phyloP scores from a whole-genome alignment of 78 protist species.

The Dictyostelium firmibasis region DNA sequence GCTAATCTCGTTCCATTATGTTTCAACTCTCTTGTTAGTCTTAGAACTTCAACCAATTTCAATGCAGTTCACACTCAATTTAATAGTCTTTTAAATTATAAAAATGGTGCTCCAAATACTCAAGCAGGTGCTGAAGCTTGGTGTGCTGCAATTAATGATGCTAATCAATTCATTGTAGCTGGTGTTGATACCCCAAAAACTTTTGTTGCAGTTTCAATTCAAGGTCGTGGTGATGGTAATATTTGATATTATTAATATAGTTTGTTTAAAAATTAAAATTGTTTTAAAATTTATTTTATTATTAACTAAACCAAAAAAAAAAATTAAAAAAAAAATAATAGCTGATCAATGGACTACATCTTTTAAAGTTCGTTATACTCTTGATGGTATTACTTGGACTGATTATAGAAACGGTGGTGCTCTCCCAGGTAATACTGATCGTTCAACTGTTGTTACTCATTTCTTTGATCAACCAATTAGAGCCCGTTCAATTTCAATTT shows the following conservation, averaged over 20 bases:
- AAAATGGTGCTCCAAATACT: not conserved
- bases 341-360: conserved; percentile 23
- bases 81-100: not conserved
- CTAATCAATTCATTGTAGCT: not conserved
- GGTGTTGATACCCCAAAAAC: not conserved
- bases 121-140: not conserved
- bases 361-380: not conserved
- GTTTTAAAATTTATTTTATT: no score
- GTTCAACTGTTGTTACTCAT: not conserved
- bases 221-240: conserved; percentile 43
- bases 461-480: not conserved
- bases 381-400: not conserved
- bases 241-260: no score
- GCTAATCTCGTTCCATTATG: no score
- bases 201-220: not conserved
- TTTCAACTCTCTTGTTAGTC: not conserved
- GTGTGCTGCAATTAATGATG: not conserved
- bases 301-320: no score
- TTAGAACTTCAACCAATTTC: not conserved
- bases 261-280: no score
- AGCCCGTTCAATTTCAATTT: conserved; percentile 13
- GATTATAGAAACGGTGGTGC: not conserved
- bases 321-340: no score
- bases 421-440: not conserved
- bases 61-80: not conserved